Evolutionary conservation across 208 protist genomes (phyloP), one percentile per base, ranked within the genome.

Genomic region (Vickermania ingenoplastis): DNA sequence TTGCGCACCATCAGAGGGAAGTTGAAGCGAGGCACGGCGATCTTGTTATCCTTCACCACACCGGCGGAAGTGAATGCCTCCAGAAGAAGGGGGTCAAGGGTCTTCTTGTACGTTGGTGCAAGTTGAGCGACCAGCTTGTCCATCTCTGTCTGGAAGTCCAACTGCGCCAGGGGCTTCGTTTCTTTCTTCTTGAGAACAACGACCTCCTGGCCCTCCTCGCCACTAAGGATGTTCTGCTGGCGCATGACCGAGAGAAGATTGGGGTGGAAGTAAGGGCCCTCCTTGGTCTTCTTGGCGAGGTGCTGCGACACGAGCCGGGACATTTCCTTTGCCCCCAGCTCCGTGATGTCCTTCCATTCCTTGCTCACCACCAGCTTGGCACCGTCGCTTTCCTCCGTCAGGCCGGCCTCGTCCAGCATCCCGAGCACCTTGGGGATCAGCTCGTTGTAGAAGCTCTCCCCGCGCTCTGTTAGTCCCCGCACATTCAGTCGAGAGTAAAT

Each of bases 391-490:
- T 81, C 74, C 69, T 83, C 81, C 25, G 91, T 71, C 56, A 89
- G 75, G 24, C 86, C 87, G 5, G 73, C 75, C 54, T 91, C 72
- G 51, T 92, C 75, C 27, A 97, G 75, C 24, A 92, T 54, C 28
- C 72, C 52, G 23, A 98, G 59, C 31, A 95, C 83, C 31, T 79
- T 67, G 1, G 82, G 83, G 69, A 98, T 94, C 55, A 95, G 70
- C 7, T 81, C 71, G 67, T 97, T 97, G 89, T 99, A 98, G 69
- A 97, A 98, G 66, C 94, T 98, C 81, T 99, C 97, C 23, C 97
- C 97, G 29, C 83, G 76, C 71, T 98, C 94, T 59, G 92, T 76
- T 49, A 98, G 79, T 17, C 36, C 36, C 31, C 28, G 63, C 53
- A 80, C 69, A 57, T 85, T 69, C 57, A 99, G 91, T 64, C 81